A percentile compares a stretch with the other conserved stretches of the same genome.
Evolutionary conservation across 495 filamentous ascomycete species (phyloP).

Genomic region (Daldinia loculata): DNA sequence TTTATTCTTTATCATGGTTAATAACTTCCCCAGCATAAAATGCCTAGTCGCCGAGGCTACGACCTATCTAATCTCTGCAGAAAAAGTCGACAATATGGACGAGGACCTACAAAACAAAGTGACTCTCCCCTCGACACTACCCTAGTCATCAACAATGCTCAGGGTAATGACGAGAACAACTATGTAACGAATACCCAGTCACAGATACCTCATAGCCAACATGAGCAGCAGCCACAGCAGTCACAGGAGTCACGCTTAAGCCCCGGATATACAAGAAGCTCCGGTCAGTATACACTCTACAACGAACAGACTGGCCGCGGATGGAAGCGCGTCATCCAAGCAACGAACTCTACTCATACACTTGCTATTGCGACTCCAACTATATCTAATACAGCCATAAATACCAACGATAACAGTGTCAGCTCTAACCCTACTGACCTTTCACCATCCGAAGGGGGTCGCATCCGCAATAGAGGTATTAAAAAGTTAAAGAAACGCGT

Average conservation of each 20-base stretch:
- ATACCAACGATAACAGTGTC: background rate
- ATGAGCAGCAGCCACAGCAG: background rate
- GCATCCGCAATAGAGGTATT: background rate
- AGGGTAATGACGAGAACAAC: too few species aligned
- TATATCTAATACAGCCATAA: background rate
- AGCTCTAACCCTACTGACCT: background rate
- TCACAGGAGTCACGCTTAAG: background rate
- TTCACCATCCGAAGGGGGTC: background rate
- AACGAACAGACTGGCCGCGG: slow-evolving; percentile 8
- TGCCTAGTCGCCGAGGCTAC: slow-evolving; percentile 7
- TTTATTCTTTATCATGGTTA: background rate
- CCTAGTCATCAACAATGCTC: background rate
- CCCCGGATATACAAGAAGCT: slow-evolving; percentile 1
- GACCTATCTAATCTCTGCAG: slow-evolving; percentile 8
- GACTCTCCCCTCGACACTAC: background rate
- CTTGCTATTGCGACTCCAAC: background rate
- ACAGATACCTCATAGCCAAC: background rate
- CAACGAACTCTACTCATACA: background rate
- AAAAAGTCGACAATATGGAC: background rate
- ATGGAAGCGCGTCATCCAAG: background rate
- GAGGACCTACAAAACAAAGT: background rate
- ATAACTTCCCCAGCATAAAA: background rate
- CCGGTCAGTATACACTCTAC: slow-evolving; percentile 3
- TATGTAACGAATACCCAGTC: too few species aligned
- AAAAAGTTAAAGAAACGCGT: background rate